phyloP scores from a whole-genome alignment of 1,284 basidiomycete genomes.

The Neolentinus lepideus region DNA sequence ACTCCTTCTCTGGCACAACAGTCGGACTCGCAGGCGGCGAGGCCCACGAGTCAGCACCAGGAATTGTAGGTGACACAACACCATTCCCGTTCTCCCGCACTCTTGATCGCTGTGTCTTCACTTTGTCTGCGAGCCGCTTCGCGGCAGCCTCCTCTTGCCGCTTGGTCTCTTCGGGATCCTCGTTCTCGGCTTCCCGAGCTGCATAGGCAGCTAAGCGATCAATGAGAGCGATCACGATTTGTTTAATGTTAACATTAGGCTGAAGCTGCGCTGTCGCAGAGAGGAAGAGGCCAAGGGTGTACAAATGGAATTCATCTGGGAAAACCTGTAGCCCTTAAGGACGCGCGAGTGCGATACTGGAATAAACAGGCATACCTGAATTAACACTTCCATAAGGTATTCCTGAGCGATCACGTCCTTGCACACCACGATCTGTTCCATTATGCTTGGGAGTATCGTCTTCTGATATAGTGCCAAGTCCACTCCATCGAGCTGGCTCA shows the following conservation, averaged over 20 bases:
- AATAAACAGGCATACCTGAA: constrained; percentile 57
- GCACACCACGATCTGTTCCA: constrained; percentile 95
- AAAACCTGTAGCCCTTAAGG: constrained; percentile 58
- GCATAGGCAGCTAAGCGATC: constrained; percentile 93
- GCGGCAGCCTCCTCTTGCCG: constrained; percentile 88
- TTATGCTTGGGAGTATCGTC: constrained; percentile 79
- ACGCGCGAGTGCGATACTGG: not conserved
- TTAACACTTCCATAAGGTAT: constrained; percentile 97
- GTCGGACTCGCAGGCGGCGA: constrained; percentile 8
- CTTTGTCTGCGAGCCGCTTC: constrained; percentile 76
- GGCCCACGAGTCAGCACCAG: constrained; percentile 25
- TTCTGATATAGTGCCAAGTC: constrained; percentile 85
- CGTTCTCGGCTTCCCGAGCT: constrained; percentile 87
- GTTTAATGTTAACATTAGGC: constrained; percentile 94
- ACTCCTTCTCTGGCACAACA: constrained; percentile 20
- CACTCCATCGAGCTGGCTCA: constrained; percentile 91
- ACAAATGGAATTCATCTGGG: constrained; percentile 93
- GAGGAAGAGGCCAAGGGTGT: constrained; percentile 88
- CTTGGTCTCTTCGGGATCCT: constrained; percentile 88
- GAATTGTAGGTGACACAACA: constrained; percentile 3
- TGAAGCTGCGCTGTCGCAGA: constrained; percentile 91
- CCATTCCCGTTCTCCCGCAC: constrained; percentile 41
- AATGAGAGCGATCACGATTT: constrained; percentile 92
- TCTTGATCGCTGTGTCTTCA: constrained; percentile 64
- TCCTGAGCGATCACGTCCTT: constrained; percentile 97